Base-by-base conservation (phyloP, 2,329 filamentous ascomycete genomes). In the Neonectria hederae region DNA sequence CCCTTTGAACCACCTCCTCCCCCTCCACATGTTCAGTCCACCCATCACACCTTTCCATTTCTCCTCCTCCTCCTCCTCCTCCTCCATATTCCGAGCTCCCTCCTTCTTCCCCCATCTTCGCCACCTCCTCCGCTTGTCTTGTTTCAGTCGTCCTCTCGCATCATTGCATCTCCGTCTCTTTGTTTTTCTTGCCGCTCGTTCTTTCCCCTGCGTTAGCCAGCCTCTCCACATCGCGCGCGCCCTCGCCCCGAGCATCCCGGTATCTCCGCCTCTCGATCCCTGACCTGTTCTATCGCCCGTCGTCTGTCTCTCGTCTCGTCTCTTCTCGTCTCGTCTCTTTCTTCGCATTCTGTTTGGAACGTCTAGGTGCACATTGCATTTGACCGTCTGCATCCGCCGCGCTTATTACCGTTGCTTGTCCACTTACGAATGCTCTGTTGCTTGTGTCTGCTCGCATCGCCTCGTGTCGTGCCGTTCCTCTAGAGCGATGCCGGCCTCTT, bases 401-500 rank as follows among this genome's bases (percentile, higher is more conserved):
- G 48, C 59, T 52, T 53, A 21, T 30, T 57, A 8, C 54, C 43
- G 30, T 53, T 46, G 54, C 57, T 62, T 60, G 62, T 71, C 65
- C 69, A 68, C 48, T 19, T 68, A 66, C 58, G 59, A 42, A 35
- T 52, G 28, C 60, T 54, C 58, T 57, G 52, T 63, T 43, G 49
- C 45, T 59, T 63, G 55, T 60, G 48, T 63, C 55, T 59, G 67
- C 49, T 62, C 51, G 69, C 65, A 62, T 68, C 53, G n/a, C 40
- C 35, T 65, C 70, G 69, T 63, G 61, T 69, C 61, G 62, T 58
- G 60, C 60, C 58, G 58, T 61, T 59, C 42, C 21, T 51, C 30
- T 22, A 61, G 57, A 67, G 64, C 58, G 48, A 75, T 74, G 72
- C 71, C 67, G 65, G 65, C 59, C 63, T 69, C 58, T 69, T 75